Evolutionary conservation across 495 filamentous ascomycete genomes (phyloP).

Genomic region (Xylaria nigripes): DNA sequence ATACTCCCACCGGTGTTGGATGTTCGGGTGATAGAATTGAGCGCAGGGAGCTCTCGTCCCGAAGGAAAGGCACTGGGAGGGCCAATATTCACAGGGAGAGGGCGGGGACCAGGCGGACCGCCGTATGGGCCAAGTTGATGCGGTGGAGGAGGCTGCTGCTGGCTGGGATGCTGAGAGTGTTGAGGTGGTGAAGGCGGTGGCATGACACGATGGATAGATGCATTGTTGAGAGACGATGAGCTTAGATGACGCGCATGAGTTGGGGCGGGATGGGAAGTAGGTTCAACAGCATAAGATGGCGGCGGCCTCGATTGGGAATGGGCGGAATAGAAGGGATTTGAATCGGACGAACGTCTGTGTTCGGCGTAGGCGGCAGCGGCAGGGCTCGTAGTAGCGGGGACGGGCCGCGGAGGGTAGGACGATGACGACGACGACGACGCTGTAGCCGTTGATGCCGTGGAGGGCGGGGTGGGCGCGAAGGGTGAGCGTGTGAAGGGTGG

Average conservation of each 20-base stretch:
- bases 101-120: constrained; percentile 36
- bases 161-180: constrained; percentile 18
- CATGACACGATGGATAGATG: constrained; percentile 41
- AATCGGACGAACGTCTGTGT: constrained; percentile 40
- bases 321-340: constrained; percentile 31
- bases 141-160: constrained; percentile 28
- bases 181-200: constrained; percentile 48
- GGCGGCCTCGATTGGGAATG: constrained; percentile 32
- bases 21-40: constrained; percentile 40
- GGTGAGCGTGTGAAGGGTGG: constrained; percentile 28
- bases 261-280: constrained; percentile 34
- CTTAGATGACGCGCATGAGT: constrained; percentile 47
- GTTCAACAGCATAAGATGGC: constrained; percentile 35
- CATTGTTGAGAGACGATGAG: constrained; percentile 40
- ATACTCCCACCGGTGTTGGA: constrained; percentile 61
- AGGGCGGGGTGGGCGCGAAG: constrained; percentile 20
- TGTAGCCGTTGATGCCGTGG: constrained; percentile 9
- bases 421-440: constrained; percentile 23
- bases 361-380: constrained; percentile 31
- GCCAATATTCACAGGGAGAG: constrained; percentile 45
- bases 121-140: constrained; percentile 38
- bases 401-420: constrained; percentile 24
- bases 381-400: constrained; percentile 16
- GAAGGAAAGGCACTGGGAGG: constrained; percentile 43
- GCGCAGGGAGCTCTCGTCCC: constrained; percentile 46